These are phyloP conservation scores for Pestalotiopsis sp. DNA, from an alignment of 2,329 filamentous ascomycete species.

Conservation along the genomic window DNA sequence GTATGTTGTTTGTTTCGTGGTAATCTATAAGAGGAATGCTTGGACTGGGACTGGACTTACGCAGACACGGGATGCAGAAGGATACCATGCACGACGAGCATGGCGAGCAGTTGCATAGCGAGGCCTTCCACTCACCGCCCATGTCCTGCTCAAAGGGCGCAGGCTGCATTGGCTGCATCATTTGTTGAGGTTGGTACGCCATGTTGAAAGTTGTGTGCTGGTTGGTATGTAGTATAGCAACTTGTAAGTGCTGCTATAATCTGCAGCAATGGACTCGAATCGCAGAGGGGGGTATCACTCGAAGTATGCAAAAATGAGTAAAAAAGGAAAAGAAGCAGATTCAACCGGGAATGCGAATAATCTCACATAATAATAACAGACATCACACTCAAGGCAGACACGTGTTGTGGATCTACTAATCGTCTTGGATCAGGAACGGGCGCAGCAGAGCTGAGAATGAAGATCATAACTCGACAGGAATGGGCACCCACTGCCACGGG, in stretches of 20 bases:
- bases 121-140: slow-evolving; percentile 30
- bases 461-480: not conserved
- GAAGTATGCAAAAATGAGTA: not conserved
- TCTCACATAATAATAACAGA: not conserved
- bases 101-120: slow-evolving; percentile 31
- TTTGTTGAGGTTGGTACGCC: slow-evolving; percentile 11
- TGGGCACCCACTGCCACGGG: not conserved
- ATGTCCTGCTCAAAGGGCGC: slow-evolving; percentile 8
- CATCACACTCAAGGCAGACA: not conserved
- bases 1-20: not conserved
- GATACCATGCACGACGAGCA: slow-evolving; percentile 29
- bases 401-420: not conserved
- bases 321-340: not conserved
- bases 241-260: not conserved
- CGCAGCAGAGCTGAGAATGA: not conserved
- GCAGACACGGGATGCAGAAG: slow-evolving; percentile 33
- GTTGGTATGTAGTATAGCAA: not conserved
- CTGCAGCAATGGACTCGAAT: too few relatives aligned
- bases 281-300: too few relatives aligned
- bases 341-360: not conserved
- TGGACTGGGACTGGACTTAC: slow-evolving; percentile 19
- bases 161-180: slow-evolving; percentile 5
- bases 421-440: not conserved
- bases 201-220: not conserved
- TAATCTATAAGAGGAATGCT: not conserved